phyloP scores from a whole-genome alignment of 202 grass and related monocot species.

The Musa balbisiana region DNA sequence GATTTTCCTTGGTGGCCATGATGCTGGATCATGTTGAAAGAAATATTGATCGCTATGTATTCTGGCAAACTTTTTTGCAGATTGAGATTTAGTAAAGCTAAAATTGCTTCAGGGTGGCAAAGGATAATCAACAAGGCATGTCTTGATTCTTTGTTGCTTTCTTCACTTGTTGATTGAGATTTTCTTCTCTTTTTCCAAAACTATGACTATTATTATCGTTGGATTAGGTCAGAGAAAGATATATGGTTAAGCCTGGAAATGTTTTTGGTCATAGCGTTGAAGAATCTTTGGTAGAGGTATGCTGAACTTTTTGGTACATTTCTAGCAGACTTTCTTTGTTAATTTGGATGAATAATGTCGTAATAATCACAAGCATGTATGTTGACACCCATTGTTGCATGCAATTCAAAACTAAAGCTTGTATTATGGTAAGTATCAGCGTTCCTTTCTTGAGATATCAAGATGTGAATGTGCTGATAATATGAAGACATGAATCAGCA shows the following conservation, averaged over 20 bases:
- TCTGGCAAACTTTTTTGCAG: conserved; percentile 26
- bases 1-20: not conserved
- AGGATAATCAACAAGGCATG: conserved; percentile 40
- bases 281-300: not conserved
- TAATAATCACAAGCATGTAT: not conserved
- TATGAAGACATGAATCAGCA: too few species aligned
- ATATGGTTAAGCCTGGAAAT: not conserved
- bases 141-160: conserved; percentile 5
- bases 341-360: not conserved
- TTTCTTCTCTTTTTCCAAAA: conserved; percentile 9
- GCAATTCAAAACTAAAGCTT: not conserved
- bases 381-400: not conserved
- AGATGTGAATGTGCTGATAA: too few species aligned
- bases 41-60: not conserved
- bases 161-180: conserved; percentile 1
- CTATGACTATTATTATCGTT: conserved; percentile 14
- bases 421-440: not conserved
- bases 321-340: not conserved
- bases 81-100: conserved; percentile 25
- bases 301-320: not conserved
- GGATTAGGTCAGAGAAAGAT: conserved; percentile 26
- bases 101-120: conserved; percentile 26
- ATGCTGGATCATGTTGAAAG: not conserved
- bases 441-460: too few species aligned
- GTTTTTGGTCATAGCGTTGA: not conserved